Percentiles rank a stretch among this genome's conserved stretches.
These are phyloP conservation scores for Mortierella sp. DNA, from an alignment of 371 early-diverging fungal genomes.

Conservation along the genomic window DNA sequence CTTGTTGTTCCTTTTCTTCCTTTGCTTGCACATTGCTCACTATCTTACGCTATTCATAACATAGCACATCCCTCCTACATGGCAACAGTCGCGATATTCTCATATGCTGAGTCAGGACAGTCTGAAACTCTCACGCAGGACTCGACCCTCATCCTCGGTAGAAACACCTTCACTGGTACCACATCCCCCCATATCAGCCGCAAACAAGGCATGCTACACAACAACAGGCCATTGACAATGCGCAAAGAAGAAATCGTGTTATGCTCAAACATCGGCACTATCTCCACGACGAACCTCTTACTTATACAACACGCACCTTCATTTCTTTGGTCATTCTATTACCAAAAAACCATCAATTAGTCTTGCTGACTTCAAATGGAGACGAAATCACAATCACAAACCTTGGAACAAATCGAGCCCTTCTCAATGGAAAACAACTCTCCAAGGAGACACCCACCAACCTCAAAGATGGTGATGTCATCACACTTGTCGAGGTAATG, in stretches of 20 bases:
- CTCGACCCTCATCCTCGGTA: slow-evolving; percentile 29
- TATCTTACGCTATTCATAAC: background rate
- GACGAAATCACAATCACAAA: slow-evolving; percentile 20
- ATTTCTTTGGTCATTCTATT: background rate
- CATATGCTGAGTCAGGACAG: slow-evolving; percentile 21
- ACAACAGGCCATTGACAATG: background rate
- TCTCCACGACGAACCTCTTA: background rate
- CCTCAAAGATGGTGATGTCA: background rate
- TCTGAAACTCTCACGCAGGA: slow-evolving; percentile 16
- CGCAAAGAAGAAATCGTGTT: background rate
- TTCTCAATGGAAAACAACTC: slow-evolving; percentile 20
- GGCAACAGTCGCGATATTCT: slow-evolving; percentile 21
- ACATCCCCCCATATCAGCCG: slow-evolving; percentile 38
- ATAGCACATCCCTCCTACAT: background rate
- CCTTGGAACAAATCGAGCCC: slow-evolving; percentile 38
- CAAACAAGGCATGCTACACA: slow-evolving; percentile 29
- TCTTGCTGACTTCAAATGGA: slow-evolving; percentile 18
- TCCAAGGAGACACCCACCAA: slow-evolving; percentile 23
- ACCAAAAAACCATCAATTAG: background rate
- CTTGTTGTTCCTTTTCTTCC: too few species aligned
- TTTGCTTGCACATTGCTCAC: background rate
- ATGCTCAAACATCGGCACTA: background rate
- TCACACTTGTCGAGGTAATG: slow-evolving; percentile 45
- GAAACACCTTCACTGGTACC: slow-evolving; percentile 25
- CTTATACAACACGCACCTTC: background rate